Evolutionary conservation across 2,329 filamentous ascomycete genomes (phyloP), one percentile per base, ranked within the genome.

Genomic region (Diplodia sapinea): DNA sequence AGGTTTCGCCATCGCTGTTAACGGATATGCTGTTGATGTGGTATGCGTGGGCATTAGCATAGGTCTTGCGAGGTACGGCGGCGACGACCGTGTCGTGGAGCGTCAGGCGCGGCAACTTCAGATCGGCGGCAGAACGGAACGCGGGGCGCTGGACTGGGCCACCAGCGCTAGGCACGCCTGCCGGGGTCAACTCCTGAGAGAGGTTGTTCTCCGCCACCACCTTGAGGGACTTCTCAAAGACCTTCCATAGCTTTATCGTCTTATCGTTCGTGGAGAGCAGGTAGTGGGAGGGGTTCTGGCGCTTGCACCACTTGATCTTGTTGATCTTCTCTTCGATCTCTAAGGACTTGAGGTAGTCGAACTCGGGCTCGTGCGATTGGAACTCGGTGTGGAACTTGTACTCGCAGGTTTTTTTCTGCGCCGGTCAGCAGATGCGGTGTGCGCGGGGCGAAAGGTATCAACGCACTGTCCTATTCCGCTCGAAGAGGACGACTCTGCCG

Each of bases 21-120:
- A 98, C 95, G n/a, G 95, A 98, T 80, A 99, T 99, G 84, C 95
- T 98, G 84, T 99, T 99, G 87, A 99, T 98, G 82, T 99, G 95
- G 79, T 99, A 99, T 72, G 95, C 95, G 79, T 99, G 95, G 63
- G 95, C 95, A 78, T 99, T 99, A 73, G 95, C 94, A 79, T 98
- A 99, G 49, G 94, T 97, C 81, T 94, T 91, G 74, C 95, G 90
- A 59, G 95, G 95, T 47, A 98, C 94, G 47, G 95, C 95, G 50
- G 95, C 95, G 70, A 99, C 94, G 68, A 99, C 95, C 26, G 95
- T 99, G 79, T 99, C 95, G 79, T 99, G 95, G 78, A 98, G 94
- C 75, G 95, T 98, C 79, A 99, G 88, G 73, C 95, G 91, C 71
- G 95, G 95, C 69, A 99, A 88, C 83, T 97, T 97, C 76, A 99